Percentiles rank a stretch among this genome's conserved stretches.
These are phyloP conservation scores for Cercophora sp. DNA, from an alignment of 495 filamentous ascomycete genomes.

Conservation along the genomic window DNA sequence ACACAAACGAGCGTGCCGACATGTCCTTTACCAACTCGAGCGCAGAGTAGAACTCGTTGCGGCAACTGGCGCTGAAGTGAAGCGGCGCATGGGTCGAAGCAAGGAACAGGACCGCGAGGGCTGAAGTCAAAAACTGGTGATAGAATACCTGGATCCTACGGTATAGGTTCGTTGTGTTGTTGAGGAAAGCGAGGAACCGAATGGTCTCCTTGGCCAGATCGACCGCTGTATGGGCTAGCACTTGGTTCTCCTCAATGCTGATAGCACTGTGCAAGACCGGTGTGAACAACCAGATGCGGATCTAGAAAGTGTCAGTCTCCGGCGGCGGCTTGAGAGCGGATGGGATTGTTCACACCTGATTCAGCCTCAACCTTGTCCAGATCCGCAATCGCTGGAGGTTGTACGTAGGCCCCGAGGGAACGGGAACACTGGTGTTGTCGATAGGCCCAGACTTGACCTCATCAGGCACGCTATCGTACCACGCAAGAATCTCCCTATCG, in stretches of 20 bases:
- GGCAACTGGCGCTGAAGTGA: conserved; percentile 67
- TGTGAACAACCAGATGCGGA: conserved; percentile 77
- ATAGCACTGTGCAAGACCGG: conserved; percentile 73
- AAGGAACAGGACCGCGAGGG: conserved; percentile 76
- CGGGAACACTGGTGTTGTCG: conserved; percentile 15
- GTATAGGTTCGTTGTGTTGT: conserved; percentile 78
- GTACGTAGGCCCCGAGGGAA: conserved; percentile 28
- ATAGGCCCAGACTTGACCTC: conserved; percentile 26
- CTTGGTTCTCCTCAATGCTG: conserved; percentile 68
- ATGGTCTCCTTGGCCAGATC: conserved; percentile 79
- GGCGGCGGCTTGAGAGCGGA: no score
- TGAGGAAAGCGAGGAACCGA: conserved; percentile 65
- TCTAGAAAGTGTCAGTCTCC: conserved; percentile 24
- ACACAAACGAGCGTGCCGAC: conserved; percentile 72
- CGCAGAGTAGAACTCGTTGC: conserved; percentile 84
- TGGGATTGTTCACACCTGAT: conserved; percentile 61
- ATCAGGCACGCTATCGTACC: conserved; percentile 56
- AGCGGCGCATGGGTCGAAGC: conserved; percentile 77
- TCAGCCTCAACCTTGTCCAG: conserved; percentile 66
- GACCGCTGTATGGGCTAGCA: conserved; percentile 65
- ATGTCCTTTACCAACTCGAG: conserved; percentile 78
- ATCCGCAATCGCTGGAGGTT: conserved; percentile 54
- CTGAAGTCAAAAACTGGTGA: conserved; percentile 81
- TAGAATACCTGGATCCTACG: conserved; percentile 75
- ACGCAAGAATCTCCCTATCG: conserved; percentile 72